Evolutionary conservation across 2,329 filamentous ascomycete genomes (phyloP).

Genomic region (Colletotrichum salicis): DNA sequence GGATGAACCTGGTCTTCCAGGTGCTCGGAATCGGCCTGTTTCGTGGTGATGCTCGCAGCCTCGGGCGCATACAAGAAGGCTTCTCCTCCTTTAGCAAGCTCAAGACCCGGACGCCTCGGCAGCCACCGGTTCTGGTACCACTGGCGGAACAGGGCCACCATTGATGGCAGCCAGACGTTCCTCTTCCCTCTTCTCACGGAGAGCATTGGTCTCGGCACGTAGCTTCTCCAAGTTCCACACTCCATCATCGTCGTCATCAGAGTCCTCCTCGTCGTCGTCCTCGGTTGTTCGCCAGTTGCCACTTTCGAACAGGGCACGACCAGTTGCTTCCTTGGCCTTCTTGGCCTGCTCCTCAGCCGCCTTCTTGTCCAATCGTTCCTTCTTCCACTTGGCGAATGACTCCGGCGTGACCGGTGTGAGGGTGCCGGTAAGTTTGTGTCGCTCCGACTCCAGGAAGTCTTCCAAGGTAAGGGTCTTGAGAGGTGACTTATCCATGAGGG

Average conservation of each 20-base stretch:
- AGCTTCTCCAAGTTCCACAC: conserved; percentile 85
- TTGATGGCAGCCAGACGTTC: conserved; percentile 64
- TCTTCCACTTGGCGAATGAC: conserved; percentile 96
- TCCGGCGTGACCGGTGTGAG: conserved; percentile 95
- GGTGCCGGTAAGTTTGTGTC: conserved; percentile 91
- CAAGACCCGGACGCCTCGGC: conserved; percentile 34
- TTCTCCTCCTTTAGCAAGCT: conserved; percentile 17
- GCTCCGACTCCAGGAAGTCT: conserved; percentile 95
- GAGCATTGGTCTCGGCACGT: conserved; percentile 83
- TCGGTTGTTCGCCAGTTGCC: conserved; percentile 81
- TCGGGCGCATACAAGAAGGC: conserved; percentile 28
- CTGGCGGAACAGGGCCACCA: conserved; percentile 25
- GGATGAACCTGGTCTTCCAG: conserved; percentile 31
- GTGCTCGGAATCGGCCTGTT: conserved; percentile 38
- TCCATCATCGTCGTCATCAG: conserved; percentile 58
- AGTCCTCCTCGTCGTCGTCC: conserved; percentile 70
- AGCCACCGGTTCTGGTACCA: conserved; percentile 9
- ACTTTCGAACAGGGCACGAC: conserved; percentile 94
- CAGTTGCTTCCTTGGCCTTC: conserved; percentile 94
- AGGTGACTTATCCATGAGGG: conserved; percentile 93
- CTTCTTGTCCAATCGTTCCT: conserved; percentile 94
- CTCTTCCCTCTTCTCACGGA: conserved; percentile 80
- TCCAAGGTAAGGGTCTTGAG: conserved; percentile 94
- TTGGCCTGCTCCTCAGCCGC: conserved; percentile 90
- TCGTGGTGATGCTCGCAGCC: conserved; percentile 30